A percentile compares a stretch with the other conserved stretches of the same genome.
These are phyloP conservation scores for Rubroboletus satanas DNA, from an alignment of 768 basidiomycete species.

Conservation along the genomic window DNA sequence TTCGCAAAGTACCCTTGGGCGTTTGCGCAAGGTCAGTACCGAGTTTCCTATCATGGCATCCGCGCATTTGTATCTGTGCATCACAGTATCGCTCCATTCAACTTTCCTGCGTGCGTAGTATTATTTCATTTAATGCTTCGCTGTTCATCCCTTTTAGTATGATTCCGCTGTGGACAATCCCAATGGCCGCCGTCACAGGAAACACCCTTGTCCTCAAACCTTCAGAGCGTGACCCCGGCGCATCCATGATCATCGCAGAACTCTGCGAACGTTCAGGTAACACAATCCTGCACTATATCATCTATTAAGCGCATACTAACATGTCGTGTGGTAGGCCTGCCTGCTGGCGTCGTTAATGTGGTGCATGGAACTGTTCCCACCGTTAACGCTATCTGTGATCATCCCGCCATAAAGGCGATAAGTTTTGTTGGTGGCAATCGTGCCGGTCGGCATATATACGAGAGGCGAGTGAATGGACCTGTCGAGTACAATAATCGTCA, in stretches of 20 bases:
- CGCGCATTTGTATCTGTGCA: neutral
- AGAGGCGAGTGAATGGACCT: conserved; percentile 46
- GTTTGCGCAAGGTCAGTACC: conserved; percentile 64
- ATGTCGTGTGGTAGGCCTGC: conserved; percentile 48
- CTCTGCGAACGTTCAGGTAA: conserved; percentile 80
- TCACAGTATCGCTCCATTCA: conserved; percentile 76
- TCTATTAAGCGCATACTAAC: neutral
- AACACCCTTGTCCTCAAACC: conserved; percentile 96
- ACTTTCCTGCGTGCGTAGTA: conserved; percentile 73
- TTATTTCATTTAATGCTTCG: neutral
- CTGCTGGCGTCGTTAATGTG: conserved; percentile 86
- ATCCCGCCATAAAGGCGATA: conserved; percentile 88
- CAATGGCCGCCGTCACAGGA: conserved; percentile 83
- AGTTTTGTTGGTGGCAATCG: conserved; percentile 94
- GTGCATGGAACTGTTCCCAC: conserved; percentile 88
- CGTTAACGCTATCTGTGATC: conserved; percentile 92
- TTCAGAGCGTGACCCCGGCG: conserved; percentile 94
- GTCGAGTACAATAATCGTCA: neutral
- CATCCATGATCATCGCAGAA: conserved; percentile 97
- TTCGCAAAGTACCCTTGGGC: conserved; percentile 79
- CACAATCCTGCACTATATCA: neutral
- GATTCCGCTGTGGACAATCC: conserved; percentile 97
- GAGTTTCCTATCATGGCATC: neutral
- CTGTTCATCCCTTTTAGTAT: conserved; percentile 46
- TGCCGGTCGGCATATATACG: conserved; percentile 92